Conservation (phyloP, 1,284 basidiomycete genomes). For the Coniferiporia sulphurascens region DNA sequence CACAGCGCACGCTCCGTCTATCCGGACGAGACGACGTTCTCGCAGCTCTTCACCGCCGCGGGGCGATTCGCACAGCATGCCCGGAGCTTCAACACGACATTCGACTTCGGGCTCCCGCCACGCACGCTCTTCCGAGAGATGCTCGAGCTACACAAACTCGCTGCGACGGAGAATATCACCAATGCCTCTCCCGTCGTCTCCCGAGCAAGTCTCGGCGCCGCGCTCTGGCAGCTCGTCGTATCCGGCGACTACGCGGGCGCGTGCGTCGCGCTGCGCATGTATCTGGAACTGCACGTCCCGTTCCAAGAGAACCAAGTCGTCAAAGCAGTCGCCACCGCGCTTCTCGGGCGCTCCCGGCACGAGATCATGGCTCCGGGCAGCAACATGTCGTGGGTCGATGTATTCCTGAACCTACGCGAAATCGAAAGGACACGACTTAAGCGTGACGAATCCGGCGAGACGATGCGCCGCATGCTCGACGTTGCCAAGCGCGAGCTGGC, state of each 20-base stretch:
- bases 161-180: background rate
- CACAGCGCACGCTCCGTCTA: background rate
- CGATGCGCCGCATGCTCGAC: conserved; percentile 5
- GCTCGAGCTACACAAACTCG: conserved; percentile 2
- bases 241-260: conserved; percentile 12
- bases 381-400: conserved; percentile 3
- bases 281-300: background rate
- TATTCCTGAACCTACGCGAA: conserved; percentile 10
- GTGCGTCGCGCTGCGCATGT: conserved; percentile 3
- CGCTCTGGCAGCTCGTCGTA: conserved; percentile 8
- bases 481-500: background rate
- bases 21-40: conserved; percentile 13
- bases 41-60: conserved; percentile 7
- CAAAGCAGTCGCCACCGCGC: background rate
- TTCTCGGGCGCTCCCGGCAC: conserved; percentile 1
- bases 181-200: background rate
- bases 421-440: background rate
- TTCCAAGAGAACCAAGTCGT: background rate
- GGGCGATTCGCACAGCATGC: background rate
- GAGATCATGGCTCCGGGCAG: background rate
- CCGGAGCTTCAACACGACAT: background rate
- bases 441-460: background rate
- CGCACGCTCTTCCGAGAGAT: conserved; percentile 17
- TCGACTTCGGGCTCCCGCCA: background rate
- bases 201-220: conserved; percentile 5